phyloP scores from a whole-genome alignment of 352 stramenopile species.

The Blastocystis sp. region DNA sequence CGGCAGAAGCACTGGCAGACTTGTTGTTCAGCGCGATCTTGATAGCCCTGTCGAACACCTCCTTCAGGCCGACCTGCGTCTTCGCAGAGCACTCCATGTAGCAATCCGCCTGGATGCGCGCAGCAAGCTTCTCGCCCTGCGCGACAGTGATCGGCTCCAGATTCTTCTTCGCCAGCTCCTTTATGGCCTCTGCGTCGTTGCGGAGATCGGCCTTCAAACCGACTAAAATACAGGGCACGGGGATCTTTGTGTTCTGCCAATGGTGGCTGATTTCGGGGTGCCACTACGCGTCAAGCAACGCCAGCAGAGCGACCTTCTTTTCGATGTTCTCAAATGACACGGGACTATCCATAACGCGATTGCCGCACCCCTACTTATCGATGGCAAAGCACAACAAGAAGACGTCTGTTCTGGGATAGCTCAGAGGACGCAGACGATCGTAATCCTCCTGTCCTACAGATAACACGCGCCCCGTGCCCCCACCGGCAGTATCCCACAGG shows the following conservation, averaged over 20 bases:
- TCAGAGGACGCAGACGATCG: constrained; percentile 87
- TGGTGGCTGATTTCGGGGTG: constrained; percentile 74
- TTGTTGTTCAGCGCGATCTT: constrained; percentile 81
- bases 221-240: constrained; percentile 89
- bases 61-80: constrained; percentile 87
- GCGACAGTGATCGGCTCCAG: constrained; percentile 72
- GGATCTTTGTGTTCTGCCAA: constrained; percentile 70
- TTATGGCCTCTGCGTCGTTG: constrained; percentile 83
- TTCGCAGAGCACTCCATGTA: constrained; percentile 88
- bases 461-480: neutral
- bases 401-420: constrained; percentile 90
- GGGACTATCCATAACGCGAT: constrained; percentile 73
- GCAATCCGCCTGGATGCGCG: constrained; percentile 83
- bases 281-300: constrained; percentile 61
- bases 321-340: constrained; percentile 91
- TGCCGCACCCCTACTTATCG: constrained; percentile 70
- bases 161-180: constrained; percentile 83
- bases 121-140: constrained; percentile 82
- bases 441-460: constrained; percentile 87
- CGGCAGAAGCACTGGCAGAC: constrained; percentile 29
- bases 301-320: constrained; percentile 80
- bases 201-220: constrained; percentile 88
- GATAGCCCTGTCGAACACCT: constrained; percentile 88
- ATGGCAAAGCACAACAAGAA: constrained; percentile 93
- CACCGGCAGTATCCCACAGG: constrained; percentile 89